Conservation (phyloP, 1,284 basidiomycete genomes). For the Fomitopsis pinicola region DNA sequence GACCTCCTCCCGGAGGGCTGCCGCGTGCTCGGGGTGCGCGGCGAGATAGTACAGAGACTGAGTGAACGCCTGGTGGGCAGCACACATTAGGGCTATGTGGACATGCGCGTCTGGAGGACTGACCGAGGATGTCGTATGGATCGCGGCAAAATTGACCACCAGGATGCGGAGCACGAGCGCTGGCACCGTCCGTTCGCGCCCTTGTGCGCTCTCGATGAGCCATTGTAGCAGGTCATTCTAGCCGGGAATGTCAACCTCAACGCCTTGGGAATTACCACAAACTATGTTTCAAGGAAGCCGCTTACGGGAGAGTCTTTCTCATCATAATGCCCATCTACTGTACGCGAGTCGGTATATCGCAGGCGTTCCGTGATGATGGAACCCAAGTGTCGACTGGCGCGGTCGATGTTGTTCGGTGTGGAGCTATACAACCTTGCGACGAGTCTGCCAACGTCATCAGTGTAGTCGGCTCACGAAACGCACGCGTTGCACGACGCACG, state of each 20-base stretch:
- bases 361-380: background rate
- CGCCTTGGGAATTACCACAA: background rate
- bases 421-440: background rate
- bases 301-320: background rate
- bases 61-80: conserved; percentile 18
- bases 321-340: background rate
- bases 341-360: background rate
- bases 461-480: background rate
- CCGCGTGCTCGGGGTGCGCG: conserved; percentile 33
- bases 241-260: no score
- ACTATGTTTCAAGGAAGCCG: no score
- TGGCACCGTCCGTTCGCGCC: conserved; percentile 26
- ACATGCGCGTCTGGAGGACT: conserved; percentile 3
- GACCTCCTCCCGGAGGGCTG: no score
- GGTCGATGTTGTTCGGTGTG: background rate
- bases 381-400: background rate
- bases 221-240: conserved; percentile 42
- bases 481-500: background rate
- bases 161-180: conserved; percentile 36
- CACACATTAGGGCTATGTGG: background rate
- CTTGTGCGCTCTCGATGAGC: conserved; percentile 37
- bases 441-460: background rate
- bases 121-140: conserved; percentile 39
- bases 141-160: conserved; percentile 38
- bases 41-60: conserved; percentile 37